Conservation (phyloP, 2,329 filamentous ascomycete genomes). For the Elsinoe ampelina region DNA sequence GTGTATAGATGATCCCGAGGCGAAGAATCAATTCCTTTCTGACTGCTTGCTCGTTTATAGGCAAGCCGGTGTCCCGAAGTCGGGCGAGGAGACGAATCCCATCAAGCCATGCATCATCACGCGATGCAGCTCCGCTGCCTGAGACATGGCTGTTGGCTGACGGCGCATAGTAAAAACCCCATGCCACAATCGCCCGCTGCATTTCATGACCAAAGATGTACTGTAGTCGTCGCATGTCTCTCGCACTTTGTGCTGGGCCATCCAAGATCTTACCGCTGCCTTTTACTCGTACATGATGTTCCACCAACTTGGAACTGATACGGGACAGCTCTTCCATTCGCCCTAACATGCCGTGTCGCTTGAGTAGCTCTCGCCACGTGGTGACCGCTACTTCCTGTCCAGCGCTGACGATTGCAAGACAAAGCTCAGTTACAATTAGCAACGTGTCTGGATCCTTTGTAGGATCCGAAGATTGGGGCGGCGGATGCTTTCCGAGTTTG, state of each 20-base stretch:
- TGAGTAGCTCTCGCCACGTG: constrained; percentile 51
- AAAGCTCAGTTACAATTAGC: constrained; percentile 39
- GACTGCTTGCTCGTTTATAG: constrained; percentile 17
- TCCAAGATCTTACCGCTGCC: neutral
- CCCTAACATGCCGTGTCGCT: constrained; percentile 49
- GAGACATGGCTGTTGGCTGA: neutral
- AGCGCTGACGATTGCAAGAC: constrained; percentile 38
- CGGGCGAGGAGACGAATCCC: constrained; percentile 24
- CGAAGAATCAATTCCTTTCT: constrained; percentile 21
- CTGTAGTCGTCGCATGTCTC: neutral
- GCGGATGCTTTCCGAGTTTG: constrained; percentile 28
- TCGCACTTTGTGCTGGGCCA: neutral
- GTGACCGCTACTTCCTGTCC: constrained; percentile 32
- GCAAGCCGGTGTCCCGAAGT: constrained; percentile 21
- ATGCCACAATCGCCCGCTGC: constrained; percentile 25
- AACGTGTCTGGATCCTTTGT: constrained; percentile 28
- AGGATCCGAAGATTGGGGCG: constrained; percentile 15
- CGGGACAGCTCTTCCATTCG: constrained; percentile 43
- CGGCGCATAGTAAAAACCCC: constrained; percentile 25
- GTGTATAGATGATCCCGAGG: constrained; percentile 30
- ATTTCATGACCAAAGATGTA: constrained; percentile 17
- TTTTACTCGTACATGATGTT: constrained; percentile 14
- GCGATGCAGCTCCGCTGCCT: too few relatives aligned
- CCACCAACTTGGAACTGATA: constrained; percentile 44
- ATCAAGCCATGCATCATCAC: constrained; percentile 21